phyloP scores from a whole-genome alignment of 1,284 basidiomycete genomes.

The Ganoderma sinense region DNA sequence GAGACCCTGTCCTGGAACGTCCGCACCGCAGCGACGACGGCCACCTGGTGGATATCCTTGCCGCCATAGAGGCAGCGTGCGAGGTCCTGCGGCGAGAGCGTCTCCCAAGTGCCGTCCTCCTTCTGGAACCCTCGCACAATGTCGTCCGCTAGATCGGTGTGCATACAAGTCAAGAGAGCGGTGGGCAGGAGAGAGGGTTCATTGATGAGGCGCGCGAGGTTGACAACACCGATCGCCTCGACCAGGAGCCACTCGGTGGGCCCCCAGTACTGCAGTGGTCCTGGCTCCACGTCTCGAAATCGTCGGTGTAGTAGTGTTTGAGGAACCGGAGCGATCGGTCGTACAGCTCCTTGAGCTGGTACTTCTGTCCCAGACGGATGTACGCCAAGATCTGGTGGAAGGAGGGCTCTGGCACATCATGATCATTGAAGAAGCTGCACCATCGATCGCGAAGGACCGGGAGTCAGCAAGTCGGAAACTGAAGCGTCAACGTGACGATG shows the following conservation, averaged over 20 bases:
- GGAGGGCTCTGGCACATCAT: no score
- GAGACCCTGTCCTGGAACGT: no score
- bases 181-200: neutral
- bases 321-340: neutral
- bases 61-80: neutral
- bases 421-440: no score
- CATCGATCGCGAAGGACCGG: no score
- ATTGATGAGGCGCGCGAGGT: neutral
- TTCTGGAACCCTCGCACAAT: no score
- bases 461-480: no score
- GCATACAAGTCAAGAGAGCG: neutral
- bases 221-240: neutral
- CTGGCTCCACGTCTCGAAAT: neutral
- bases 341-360: neutral
- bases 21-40: neutral
- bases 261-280: neutral
- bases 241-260: no score
- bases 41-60: neutral
- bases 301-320: neutral
- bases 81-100: neutral
- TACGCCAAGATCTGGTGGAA: neutral
- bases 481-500: no score
- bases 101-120: neutral
- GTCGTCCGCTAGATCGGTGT: no score
- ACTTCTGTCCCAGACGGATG: neutral